These are phyloP conservation scores for Hysterium pulicare DNA, from an alignment of 2,329 filamentous ascomycete species.

Conservation along the genomic window DNA sequence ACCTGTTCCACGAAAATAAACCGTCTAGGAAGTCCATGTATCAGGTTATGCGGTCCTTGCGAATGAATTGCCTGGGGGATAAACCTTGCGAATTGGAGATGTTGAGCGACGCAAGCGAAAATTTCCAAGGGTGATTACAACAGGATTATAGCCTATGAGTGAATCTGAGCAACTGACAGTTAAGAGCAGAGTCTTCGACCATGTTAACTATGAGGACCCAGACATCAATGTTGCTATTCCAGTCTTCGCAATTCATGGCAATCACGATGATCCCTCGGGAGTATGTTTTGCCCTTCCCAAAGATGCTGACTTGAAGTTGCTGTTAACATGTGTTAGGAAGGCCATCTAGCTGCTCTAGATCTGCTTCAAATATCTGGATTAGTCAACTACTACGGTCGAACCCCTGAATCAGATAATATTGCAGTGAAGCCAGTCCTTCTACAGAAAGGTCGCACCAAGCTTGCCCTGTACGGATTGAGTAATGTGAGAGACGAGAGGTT, in stretches of 20 bases:
- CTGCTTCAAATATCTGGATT: slow-evolving; percentile 86
- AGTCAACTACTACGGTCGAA: slow-evolving; percentile 93
- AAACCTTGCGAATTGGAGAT: slow-evolving; percentile 95
- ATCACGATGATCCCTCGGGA: slow-evolving; percentile 97
- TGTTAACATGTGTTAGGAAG: slow-evolving; percentile 53
- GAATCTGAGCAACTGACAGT: slow-evolving; percentile 3
- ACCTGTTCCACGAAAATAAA: slow-evolving; percentile 97
- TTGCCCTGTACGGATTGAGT: slow-evolving; percentile 89
- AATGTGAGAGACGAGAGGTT: slow-evolving; percentile 95
- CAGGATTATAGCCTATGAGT: neutral
- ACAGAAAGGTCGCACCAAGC: slow-evolving; percentile 88
- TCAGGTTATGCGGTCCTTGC: slow-evolving; percentile 91
- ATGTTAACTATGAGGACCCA: slow-evolving; percentile 96
- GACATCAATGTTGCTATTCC: slow-evolving; percentile 97
- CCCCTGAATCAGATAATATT: slow-evolving; percentile 90
- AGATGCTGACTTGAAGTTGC: neutral
- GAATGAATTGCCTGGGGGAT: slow-evolving; percentile 90
- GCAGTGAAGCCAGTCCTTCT: slow-evolving; percentile 85
- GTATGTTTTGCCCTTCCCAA: slow-evolving; percentile 21
- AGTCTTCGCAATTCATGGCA: slow-evolving; percentile 97
- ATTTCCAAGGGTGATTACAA: slow-evolving; percentile 66
- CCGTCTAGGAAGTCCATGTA: slow-evolving; percentile 94
- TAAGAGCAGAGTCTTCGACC: slow-evolving; percentile 64
- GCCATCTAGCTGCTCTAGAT: slow-evolving; percentile 86
- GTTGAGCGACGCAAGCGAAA: slow-evolving; percentile 85